A percentile compares a stretch with the other conserved stretches of the same genome.
Conservation (phyloP, 2,329 filamentous ascomycete species). For the Colletotrichum kahawae region DNA sequence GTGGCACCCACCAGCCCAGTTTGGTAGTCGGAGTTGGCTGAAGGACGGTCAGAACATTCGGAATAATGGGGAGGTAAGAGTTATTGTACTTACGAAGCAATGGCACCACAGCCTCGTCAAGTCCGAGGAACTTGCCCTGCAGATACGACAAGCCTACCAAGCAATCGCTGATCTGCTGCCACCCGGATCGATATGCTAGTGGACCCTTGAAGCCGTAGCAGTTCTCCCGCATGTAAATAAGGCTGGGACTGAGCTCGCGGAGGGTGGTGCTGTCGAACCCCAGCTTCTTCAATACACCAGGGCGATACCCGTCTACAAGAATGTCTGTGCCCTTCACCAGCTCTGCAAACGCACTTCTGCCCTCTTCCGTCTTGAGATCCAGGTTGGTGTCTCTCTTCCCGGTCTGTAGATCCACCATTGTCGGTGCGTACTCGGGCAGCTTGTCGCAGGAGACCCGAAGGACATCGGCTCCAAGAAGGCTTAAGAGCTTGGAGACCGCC, state of each 20-base stretch:
- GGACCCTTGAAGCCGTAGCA: background rate
- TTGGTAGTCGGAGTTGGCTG: background rate
- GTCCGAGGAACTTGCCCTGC: background rate
- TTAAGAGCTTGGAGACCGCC: background rate
- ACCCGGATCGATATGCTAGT: background rate
- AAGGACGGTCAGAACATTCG: fast-evolving
- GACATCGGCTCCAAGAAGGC: background rate
- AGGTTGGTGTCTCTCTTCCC: background rate
- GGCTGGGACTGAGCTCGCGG: background rate
- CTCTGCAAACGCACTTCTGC: background rate
- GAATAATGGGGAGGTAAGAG: background rate
- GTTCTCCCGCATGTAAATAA: background rate
- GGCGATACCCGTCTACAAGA: background rate
- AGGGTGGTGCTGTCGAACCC: background rate
- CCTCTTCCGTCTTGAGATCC: background rate
- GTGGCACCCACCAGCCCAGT: background rate
- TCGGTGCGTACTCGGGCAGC: background rate
- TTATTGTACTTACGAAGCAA: background rate
- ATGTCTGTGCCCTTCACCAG: background rate
- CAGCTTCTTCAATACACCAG: background rate
- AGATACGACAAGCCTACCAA: background rate
- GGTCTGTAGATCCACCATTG: background rate
- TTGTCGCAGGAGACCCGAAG: background rate
- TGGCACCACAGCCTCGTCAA: background rate
- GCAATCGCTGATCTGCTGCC: background rate